Conservation (phyloP, 169 alveolate species). For the Plasmodium knowlesi region DNA sequence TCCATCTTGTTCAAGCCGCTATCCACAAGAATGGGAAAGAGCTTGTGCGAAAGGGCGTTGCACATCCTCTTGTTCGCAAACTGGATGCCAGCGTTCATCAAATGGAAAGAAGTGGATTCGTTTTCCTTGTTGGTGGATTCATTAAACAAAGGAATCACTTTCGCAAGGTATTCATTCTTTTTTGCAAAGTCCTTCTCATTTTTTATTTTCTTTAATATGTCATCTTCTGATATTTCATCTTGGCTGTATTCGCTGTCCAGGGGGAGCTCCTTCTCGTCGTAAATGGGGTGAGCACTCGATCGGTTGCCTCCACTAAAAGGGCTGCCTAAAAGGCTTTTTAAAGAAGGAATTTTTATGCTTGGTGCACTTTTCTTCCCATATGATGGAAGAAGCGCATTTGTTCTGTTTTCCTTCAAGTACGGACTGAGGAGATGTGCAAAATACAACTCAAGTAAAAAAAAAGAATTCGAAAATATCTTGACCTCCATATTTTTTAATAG, state of each 20-base stretch:
- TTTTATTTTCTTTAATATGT: slow-evolving; percentile 27
- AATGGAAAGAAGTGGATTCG: slow-evolving; percentile 13
- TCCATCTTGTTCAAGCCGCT: slow-evolving; percentile 16
- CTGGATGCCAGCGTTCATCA: slow-evolving; percentile 27
- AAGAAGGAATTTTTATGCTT: not conserved
- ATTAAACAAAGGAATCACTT: slow-evolving; percentile 30
- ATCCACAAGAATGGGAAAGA: slow-evolving; percentile 26
- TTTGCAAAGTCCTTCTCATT: slow-evolving; percentile 18
- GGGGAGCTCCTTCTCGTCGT: not conserved
- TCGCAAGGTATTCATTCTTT: slow-evolving; percentile 19
- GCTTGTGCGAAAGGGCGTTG: slow-evolving; percentile 35
- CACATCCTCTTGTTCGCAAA: slow-evolving; percentile 41
- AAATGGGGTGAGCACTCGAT: not conserved
- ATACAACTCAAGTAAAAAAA: slow-evolving; percentile 23
- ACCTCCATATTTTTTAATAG: slow-evolving; percentile 20
- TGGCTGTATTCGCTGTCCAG: slow-evolving; percentile 30
- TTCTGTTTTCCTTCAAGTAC: not conserved
- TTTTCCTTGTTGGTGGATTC: slow-evolving; percentile 14
- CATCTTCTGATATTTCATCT: slow-evolving; percentile 19
- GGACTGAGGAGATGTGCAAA: not conserved
- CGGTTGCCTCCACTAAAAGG: not conserved
- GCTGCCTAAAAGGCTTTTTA: not conserved
- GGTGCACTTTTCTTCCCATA: not conserved
- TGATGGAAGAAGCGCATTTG: not conserved
- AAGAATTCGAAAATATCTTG: not conserved